These are phyloP conservation scores for Primulina huaijiensis DNA, from an alignment of 257 asterid species.

Conservation along the genomic window DNA sequence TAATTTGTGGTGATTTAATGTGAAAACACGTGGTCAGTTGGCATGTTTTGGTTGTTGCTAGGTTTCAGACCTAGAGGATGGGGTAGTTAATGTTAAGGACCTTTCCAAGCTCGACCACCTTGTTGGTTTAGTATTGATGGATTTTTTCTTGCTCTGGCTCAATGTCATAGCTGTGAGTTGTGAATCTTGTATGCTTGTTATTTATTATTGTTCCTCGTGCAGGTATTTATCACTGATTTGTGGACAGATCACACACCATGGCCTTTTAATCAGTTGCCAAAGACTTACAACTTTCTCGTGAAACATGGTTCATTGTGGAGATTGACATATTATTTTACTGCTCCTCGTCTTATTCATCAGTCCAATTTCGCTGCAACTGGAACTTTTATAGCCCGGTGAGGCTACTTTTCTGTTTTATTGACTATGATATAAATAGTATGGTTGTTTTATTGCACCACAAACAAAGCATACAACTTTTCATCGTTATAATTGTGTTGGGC, in stretches of 20 bases:
- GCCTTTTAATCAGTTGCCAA: conserved; percentile 98
- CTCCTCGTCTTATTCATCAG: conserved; percentile 88
- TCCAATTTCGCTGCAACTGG: conserved; percentile 97
- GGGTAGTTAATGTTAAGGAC: neutral
- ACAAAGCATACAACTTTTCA: neutral
- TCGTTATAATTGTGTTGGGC: neutral
- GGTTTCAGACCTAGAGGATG: neutral
- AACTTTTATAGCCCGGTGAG: conserved; percentile 91
- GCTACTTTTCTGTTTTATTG: conserved; percentile 15
- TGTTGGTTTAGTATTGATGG: neutral
- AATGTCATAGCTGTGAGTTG: conserved; percentile 20
- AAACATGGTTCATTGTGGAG: conserved; percentile 91
- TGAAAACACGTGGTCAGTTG: neutral
- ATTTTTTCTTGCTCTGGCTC: conserved; percentile 1
- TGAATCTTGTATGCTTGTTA: conserved; percentile 17
- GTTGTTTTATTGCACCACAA: neutral
- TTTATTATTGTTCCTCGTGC: conserved; percentile 33
- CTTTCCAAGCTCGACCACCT: neutral
- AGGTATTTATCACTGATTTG: conserved; percentile 88
- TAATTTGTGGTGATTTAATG: conserved; percentile 2
- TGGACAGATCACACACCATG: conserved; percentile 99
- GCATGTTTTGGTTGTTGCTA: neutral
- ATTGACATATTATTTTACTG: conserved; percentile 85
- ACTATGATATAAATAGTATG: neutral
- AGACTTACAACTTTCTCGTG: conserved; percentile 92